Evolutionary conservation across 2,329 filamentous ascomycete species (phyloP).

Genomic region (Penicillium sp.): DNA sequence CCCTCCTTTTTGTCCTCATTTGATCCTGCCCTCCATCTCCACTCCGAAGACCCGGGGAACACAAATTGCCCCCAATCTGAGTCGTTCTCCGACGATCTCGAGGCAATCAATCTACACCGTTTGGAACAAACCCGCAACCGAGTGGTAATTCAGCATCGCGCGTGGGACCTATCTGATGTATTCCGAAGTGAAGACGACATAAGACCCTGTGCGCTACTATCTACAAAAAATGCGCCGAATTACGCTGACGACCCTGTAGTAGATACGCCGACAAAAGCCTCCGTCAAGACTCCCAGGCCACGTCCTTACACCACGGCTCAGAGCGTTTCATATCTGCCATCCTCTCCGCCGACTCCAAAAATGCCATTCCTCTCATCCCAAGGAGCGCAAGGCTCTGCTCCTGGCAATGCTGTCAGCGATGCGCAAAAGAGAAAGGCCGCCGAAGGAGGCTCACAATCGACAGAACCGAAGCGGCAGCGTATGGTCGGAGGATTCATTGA

Average conservation of each 20-base stretch:
- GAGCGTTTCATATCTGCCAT: constrained; percentile 26
- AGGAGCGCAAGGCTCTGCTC: constrained; percentile 36
- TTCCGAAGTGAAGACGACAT: constrained; percentile 47
- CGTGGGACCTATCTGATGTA: constrained; percentile 45
- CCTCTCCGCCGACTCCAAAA: constrained; percentile 34
- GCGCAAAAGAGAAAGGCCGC: constrained; percentile 45
- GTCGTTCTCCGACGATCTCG: constrained; percentile 42
- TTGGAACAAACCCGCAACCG: constrained; percentile 37
- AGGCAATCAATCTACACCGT: constrained; percentile 38
- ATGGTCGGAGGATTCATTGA: constrained; percentile 45
- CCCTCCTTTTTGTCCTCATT: constrained; percentile 49
- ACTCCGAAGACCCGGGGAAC: constrained; percentile 44
- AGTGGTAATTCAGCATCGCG: constrained; percentile 45
- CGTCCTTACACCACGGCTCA: constrained; percentile 14
- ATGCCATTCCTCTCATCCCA: constrained; percentile 49
- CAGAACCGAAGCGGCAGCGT: constrained; percentile 42
- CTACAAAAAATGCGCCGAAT: not conserved
- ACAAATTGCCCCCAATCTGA: constrained; percentile 30
- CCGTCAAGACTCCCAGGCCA: constrained; percentile 12
- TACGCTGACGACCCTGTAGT: constrained; percentile 1
- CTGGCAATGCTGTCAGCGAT: constrained; percentile 36
- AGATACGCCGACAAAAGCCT: constrained; percentile 43
- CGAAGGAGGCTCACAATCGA: constrained; percentile 25
- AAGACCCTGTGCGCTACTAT: constrained; percentile 31
- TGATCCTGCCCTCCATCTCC: constrained; percentile 52